phyloP scores from a whole-genome alignment of 1,284 basidiomycete genomes.

The Cryptococcus sp. region DNA sequence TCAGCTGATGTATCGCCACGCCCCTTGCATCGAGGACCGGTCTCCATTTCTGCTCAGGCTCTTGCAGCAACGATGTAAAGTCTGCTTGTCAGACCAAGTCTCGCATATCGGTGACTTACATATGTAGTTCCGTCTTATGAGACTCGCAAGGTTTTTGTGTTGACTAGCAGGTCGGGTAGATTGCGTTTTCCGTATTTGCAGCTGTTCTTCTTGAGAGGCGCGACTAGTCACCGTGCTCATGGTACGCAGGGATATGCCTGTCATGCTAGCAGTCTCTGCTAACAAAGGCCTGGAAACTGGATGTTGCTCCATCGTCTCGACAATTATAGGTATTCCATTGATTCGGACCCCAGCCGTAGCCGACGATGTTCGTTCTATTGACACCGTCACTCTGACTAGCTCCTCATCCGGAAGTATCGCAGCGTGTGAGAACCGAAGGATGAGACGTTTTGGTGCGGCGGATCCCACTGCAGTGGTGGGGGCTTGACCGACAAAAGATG shows the following conservation, averaged over 20 bases:
- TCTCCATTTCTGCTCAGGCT: constrained; percentile 97
- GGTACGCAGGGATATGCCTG: constrained; percentile 42
- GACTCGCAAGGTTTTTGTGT: constrained; percentile 75
- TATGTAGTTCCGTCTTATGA: constrained; percentile 92
- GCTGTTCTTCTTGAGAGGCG: constrained; percentile 16
- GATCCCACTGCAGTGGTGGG: constrained; percentile 47
- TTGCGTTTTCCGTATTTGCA: constrained; percentile 14
- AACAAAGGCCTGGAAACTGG: constrained; percentile 27
- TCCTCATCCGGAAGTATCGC: constrained; percentile 61
- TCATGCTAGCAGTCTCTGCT: constrained; percentile 45
- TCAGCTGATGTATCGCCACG: constrained; percentile 90
- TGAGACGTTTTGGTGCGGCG: constrained; percentile 60
- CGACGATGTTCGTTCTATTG: constrained; percentile 72
- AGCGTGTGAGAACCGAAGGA: constrained; percentile 71
- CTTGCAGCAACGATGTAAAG: constrained; percentile 94
- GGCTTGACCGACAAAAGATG: constrained; percentile 62
- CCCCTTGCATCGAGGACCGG: constrained; percentile 79
- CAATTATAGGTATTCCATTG: constrained; percentile 74
- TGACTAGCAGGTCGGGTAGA: constrained; percentile 63
- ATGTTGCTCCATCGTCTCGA: constrained; percentile 55
- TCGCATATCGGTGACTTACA: constrained; percentile 49
- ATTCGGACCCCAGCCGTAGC: constrained; percentile 62
- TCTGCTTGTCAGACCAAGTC: constrained; percentile 51
- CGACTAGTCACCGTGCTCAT: constrained; percentile 22
- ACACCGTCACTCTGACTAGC: constrained; percentile 73